Base-by-base conservation (phyloP, 1,284 basidiomycete species). In the Heterobasidion occidentale region DNA sequence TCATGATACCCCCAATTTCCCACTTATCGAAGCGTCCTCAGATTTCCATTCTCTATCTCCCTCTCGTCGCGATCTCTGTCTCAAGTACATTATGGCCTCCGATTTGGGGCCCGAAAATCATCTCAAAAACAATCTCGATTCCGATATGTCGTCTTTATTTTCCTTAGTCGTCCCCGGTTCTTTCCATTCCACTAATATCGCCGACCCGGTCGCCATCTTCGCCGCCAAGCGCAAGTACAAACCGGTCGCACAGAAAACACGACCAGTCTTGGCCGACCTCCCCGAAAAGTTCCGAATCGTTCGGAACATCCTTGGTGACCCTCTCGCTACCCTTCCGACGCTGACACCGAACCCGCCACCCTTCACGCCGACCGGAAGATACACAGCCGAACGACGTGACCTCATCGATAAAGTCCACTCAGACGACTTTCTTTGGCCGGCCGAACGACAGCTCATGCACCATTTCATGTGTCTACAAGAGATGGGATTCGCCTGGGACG, bases 361-460 rank as follows among this genome's bases (percentile, higher is more conserved):
- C 3, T 33, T 17, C 17, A 0, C 11, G 3, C 27, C 7, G 14
- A 15, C 17, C 7, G n/a, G 38, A 1, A 14, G 46, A 11, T 48
- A 33, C 27, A 19, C 46, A 2, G 11, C 46, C 12, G 4, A 17
- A 48, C 17, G 8, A 14, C 5, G 19, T 2, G 9, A 48, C 27
- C 11, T 48, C 7, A 48, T 48, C 4, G 46, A 48, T 6, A 48
- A 33, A 15, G 46, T 33, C 27, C n/a, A 48, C 27, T 12, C 17
- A 2, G 46, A 17, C 8, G 46, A 48, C 19, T 48, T 48, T 0
- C 53, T 73, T 2, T 48, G 46, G 46, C 46, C 46, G 9, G 46
- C 46, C 17, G 38, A 42, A 42, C 15, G 2, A 11, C 9, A 42
- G 11, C 38, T 42, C 38, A 42, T 42, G 38, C 38, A 42, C n/a